These are phyloP conservation scores for Leishmania martiniquensis DNA, from an alignment of 208 protist species.

Conservation along the genomic window DNA sequence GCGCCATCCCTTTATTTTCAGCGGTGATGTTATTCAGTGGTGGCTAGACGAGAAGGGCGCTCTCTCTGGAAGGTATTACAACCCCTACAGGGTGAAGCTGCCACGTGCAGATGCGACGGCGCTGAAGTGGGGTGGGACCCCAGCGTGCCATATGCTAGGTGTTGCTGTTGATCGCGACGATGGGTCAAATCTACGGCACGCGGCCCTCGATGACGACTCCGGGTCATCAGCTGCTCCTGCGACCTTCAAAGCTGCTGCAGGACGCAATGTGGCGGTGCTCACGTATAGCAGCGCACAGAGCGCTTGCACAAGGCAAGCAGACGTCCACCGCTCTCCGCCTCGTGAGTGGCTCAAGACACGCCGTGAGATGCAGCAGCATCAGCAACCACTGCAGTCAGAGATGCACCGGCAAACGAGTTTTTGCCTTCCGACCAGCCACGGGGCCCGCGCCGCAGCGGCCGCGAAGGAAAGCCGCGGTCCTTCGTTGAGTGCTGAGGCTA, in stretches of 20 bases:
- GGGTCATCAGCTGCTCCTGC: neutral
- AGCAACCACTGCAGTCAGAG: neutral
- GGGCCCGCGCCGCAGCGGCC: neutral
- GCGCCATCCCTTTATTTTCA: slow-evolving; percentile 4
- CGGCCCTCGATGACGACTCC: neutral
- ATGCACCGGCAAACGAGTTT: neutral
- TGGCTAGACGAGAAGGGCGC: slow-evolving; percentile 22
- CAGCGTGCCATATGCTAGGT: neutral
- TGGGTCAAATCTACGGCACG: neutral
- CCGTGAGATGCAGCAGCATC: neutral
- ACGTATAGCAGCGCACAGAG: neutral
- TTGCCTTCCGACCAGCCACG: neutral
- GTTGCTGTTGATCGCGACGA: neutral
- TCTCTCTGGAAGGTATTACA: slow-evolving; percentile 5
- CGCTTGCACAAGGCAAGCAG: neutral
- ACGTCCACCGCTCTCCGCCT: neutral
- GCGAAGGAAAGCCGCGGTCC: neutral
- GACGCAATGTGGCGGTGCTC: neutral
- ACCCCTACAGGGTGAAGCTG: slow-evolving; percentile 6
- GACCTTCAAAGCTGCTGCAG: neutral
- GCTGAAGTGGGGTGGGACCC: slow-evolving; percentile 20
- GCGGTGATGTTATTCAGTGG: slow-evolving; percentile 24
- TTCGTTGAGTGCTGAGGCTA: neutral
- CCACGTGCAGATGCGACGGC: neutral
- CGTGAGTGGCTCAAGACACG: slow-evolving; percentile 7